Percentiles rank a stretch among this genome's conserved stretches.
Evolutionary conservation across 352 stramenopile species (phyloP).

Genomic region (Pythium guiyangense): DNA sequence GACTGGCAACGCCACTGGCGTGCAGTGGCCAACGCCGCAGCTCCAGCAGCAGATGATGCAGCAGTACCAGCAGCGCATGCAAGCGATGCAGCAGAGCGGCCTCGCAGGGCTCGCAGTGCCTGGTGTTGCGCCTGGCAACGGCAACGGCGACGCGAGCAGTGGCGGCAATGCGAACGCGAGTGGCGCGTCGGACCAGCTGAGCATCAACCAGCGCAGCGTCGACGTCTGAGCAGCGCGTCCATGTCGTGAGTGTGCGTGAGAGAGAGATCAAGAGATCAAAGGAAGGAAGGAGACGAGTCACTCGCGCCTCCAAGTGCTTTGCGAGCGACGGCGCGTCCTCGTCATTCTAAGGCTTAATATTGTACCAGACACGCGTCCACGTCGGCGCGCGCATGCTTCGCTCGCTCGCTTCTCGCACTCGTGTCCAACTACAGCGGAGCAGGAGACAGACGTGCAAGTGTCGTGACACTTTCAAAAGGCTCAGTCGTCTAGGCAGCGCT

Average conservation of each 20-base stretch:
- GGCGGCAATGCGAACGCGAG: slow-evolving; percentile 21
- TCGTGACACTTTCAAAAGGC: not conserved
- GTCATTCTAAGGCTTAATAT: too few species aligned
- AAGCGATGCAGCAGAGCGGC: slow-evolving; percentile 44
- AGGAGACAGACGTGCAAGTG: not conserved
- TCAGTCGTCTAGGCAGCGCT: not conserved
- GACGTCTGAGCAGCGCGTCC: slow-evolving; percentile 35
- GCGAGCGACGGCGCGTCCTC: too few species aligned
- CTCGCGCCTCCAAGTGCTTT: too few species aligned
- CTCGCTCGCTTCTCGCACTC: too few species aligned
- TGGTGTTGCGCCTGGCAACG: slow-evolving; percentile 2
- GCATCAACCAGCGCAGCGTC: slow-evolving; percentile 70
- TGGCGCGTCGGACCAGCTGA: slow-evolving; percentile 55
- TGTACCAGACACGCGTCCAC: too few species aligned
- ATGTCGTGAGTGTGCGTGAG: not conserved
- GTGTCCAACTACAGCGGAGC: too few species aligned
- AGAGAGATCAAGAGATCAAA: not conserved
- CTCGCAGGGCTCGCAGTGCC: not conserved
- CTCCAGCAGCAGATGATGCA: slow-evolving; percentile 87
- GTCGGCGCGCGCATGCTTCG: too few species aligned
- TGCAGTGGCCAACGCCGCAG: slow-evolving; percentile 76
- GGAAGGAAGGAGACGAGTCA: too few species aligned
- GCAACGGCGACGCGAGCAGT: slow-evolving; percentile 17
- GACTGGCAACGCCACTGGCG: slow-evolving; percentile 35
- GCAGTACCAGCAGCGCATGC: slow-evolving; percentile 86